Base-by-base conservation (phyloP, 2,329 filamentous ascomycete species). In the Macrophomina tecta region DNA sequence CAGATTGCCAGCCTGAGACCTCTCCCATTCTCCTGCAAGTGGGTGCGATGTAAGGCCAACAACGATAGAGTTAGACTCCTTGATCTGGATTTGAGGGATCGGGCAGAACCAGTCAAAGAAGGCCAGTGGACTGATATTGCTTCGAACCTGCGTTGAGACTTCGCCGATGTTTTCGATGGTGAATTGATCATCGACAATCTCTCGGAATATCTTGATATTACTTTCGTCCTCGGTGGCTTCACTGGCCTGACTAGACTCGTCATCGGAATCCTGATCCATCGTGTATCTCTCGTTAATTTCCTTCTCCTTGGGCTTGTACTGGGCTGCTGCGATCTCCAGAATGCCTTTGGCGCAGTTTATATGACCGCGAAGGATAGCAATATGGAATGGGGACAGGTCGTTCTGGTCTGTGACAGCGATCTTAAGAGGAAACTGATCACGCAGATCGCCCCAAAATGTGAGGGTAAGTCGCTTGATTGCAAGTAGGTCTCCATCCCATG, bases 161-260 rank as follows among this genome's bases (percentile, higher is more conserved):
- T 91, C 86, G 0, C 90, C 90, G 67, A 95, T 84, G 70, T 92
- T 88, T 16, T 95, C 90, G 63, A 94, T 85, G 0, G 92, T 95
- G 74, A 91, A 92, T 42, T 85, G 82, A 12, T 90, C 86, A 70
- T 90, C 86, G 34, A 92, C 79, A 48, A 89, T 81, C 68, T 89
- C 84, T 16, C 83, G 73, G 30, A 77, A 75, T 6, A 79, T 72
- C n/a, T 76, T 76, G 5, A 81, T 69, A 40, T 72, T 67, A 14
- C 73, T 73, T 9, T 75, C 74, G 5, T 72, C 72, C 1, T 68
- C 69, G 32, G 70, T 69, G 51, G 71, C 69, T 46, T 70, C 72
- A 38, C 68, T 70, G 8, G 78, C 75, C 11, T 76, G 76, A 7
- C 80, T 79, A 4, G 73, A 77, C 7, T 82, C 78, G 45, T 40